phyloP scores from a whole-genome alignment of 805 yeast species.

The Saturnispora bothae region DNA sequence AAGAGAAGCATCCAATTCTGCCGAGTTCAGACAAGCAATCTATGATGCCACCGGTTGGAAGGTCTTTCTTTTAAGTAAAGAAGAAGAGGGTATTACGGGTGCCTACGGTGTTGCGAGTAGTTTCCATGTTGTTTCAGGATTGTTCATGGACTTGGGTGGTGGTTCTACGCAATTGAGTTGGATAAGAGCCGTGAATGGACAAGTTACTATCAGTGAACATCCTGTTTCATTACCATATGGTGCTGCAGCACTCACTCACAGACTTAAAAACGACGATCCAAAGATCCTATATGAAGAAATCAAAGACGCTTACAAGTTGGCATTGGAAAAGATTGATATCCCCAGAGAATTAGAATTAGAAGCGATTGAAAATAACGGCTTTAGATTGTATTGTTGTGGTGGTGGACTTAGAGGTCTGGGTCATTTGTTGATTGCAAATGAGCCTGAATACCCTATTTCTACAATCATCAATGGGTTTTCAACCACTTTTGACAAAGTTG shows the following conservation, averaged over 20 bases:
- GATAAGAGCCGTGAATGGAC: slow-evolving; percentile 50
- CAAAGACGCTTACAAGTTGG: slow-evolving; percentile 37
- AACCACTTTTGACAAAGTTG: slow-evolving; percentile 42
- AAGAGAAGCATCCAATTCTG: slow-evolving; percentile 55
- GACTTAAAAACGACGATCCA: slow-evolving; percentile 41
- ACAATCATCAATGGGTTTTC: slow-evolving; percentile 63
- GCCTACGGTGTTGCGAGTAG: slow-evolving; percentile 70
- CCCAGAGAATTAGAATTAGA: slow-evolving; percentile 41
- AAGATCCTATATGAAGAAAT: slow-evolving; percentile 44
- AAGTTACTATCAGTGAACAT: slow-evolving; percentile 39
- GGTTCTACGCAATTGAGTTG: slow-evolving; percentile 62
- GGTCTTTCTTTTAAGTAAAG: slow-evolving; percentile 47
- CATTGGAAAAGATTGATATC: slow-evolving; percentile 39
- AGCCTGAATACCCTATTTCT: slow-evolving; percentile 54
- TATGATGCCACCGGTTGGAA: slow-evolving; percentile 55
- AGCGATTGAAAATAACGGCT: slow-evolving; percentile 49
- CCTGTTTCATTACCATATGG: slow-evolving; percentile 67
- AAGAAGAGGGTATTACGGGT: slow-evolving; percentile 58
- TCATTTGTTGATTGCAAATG: slow-evolving; percentile 40
- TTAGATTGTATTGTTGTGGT: slow-evolving; percentile 57
- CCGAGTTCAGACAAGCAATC: slow-evolving; percentile 46
- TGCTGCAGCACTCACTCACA: slow-evolving; percentile 53
- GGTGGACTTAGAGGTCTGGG: slow-evolving; percentile 70
- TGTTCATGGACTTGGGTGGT: slow-evolving; percentile 67
- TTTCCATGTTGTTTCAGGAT: slow-evolving; percentile 53